A percentile compares a stretch with the other conserved stretches of the same genome.
These are phyloP conservation scores for Tetrahymena borealis DNA, from an alignment of 73 alveolate genomes.

Conservation along the genomic window DNA sequence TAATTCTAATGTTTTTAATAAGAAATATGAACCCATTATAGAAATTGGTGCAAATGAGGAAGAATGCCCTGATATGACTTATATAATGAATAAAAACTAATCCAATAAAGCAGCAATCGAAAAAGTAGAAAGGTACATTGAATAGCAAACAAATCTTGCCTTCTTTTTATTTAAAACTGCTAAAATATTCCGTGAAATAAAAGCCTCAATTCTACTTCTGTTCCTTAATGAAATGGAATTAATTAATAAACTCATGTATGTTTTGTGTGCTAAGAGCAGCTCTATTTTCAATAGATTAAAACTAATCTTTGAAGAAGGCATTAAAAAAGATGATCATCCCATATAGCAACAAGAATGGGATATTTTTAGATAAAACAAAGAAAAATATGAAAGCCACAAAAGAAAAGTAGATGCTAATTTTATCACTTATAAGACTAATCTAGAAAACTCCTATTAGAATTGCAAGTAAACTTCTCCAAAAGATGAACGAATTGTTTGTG, in stretches of 20 bases:
- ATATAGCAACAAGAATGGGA: not conserved
- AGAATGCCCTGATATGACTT: not conserved
- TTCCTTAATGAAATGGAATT: not conserved
- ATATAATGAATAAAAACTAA: not conserved
- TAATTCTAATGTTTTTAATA: too few species aligned
- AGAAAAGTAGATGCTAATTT: not conserved
- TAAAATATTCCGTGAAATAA: not conserved
- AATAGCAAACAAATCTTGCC: not conserved
- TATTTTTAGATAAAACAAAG: not conserved
- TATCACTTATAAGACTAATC: not conserved
- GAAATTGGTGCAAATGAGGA: not conserved
- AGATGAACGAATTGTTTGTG: not conserved
- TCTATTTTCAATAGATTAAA: not conserved
- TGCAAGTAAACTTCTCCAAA: not conserved
- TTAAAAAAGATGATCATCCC: not conserved
- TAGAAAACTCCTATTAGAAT: not conserved
- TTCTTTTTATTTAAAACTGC: not conserved
- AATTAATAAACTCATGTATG: not conserved
- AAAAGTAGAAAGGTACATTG: not conserved
- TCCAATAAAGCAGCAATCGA: not conserved
- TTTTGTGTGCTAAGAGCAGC: not conserved
- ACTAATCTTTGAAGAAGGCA: not conserved
- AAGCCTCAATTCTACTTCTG: not conserved
- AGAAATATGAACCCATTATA: not conserved
- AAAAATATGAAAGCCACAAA: not conserved